Evolutionary conservation across 257 asterid genomes (phyloP).

Genomic region (Eustoma russellianum): DNA sequence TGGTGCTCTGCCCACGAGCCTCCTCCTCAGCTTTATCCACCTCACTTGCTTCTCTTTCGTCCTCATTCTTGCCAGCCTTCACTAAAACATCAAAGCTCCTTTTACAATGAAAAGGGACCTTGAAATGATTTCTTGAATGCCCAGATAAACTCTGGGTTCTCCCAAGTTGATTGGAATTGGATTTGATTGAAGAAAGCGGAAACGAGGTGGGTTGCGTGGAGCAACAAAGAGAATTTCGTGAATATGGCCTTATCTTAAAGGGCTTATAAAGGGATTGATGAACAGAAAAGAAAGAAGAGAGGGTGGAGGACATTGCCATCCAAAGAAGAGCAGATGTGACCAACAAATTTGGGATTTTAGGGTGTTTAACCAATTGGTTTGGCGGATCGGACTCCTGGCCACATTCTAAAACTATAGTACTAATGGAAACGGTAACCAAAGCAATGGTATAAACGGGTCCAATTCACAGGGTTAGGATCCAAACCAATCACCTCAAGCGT

Average conservation of each 20-base stretch:
- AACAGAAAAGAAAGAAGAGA: constrained; percentile 6
- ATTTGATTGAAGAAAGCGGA: constrained; percentile 10
- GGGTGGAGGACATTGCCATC: constrained; percentile 1
- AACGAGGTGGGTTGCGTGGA: constrained; percentile 6
- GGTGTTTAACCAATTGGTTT: too few relatives aligned
- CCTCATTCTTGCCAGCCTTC: constrained; percentile 35
- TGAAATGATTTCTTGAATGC: constrained; percentile 14
- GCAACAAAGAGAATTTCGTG: constrained; percentile 4
- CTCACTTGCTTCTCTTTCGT: constrained; percentile 5
- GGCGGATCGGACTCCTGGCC: too few relatives aligned
- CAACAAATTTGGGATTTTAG: too few relatives aligned
- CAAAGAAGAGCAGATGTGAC: too few relatives aligned
- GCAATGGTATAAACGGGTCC: too few relatives aligned
- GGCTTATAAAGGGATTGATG: constrained; percentile 10
- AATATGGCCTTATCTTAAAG: constrained; percentile 14
- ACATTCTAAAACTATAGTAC: too few relatives aligned
- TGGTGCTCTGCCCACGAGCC: constrained; percentile 59
- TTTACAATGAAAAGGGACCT: constrained; percentile 10
- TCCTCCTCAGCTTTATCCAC: constrained; percentile 34
- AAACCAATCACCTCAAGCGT: too few relatives aligned
- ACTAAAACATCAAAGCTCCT: constrained; percentile 19
- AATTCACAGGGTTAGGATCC: too few relatives aligned
- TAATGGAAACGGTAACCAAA: too few relatives aligned
- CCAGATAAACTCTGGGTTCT: constrained; percentile 19
- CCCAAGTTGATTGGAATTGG: constrained; percentile 21